Evolutionary conservation across 805 yeast species (phyloP), one percentile per base, ranked within the genome.

Genomic region (Myxozyma sirexii): DNA sequence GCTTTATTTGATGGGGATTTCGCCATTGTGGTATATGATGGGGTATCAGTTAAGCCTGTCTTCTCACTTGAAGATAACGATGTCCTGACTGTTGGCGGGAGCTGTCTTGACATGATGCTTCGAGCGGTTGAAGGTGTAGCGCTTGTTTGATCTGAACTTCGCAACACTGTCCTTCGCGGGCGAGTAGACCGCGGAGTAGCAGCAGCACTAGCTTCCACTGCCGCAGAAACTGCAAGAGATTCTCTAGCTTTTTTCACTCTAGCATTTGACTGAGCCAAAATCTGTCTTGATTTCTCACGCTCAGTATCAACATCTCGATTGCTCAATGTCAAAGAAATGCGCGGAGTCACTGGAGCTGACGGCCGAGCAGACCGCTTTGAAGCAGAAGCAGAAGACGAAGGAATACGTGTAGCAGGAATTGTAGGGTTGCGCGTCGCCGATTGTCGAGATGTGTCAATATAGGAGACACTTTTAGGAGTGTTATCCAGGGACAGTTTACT

Each of bases 251-350:
- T 37, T 8, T 48, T 26, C 24, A 59, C 47, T 19, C 59, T 38
- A 24, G 49, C 63, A 13, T 55, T 58, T 31, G 63, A 47, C n/a
- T 33, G 56, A 7, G 48, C 56, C 15, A 55, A 24, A 13, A 55
- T 39, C 21, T 35, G 54, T 15, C 35, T 35, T 4, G 63, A 59
- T 15, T 33, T 52, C 10, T 43, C 47, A 8, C 54, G 42, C 26
- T 54, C 62, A n/a, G 56, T 35, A 13, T 38, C 43, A 37, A 17
- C 15, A 21, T 43, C 10, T 37, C 43, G 4, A 31, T 23, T n/a
- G 45, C 8, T 21, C 45, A 27, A 26, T n/a, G n/a, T 38, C 12
- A 17, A 19, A n/a, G 35, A 41, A 13, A 15, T 29, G 13, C 27
- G 13, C 2, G 49, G 37, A 3, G 45, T 38, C 23, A 43, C n/a